Base-by-base conservation (phyloP, 2,329 filamentous ascomycete genomes). In the Allantophomopsis cytisporea region DNA sequence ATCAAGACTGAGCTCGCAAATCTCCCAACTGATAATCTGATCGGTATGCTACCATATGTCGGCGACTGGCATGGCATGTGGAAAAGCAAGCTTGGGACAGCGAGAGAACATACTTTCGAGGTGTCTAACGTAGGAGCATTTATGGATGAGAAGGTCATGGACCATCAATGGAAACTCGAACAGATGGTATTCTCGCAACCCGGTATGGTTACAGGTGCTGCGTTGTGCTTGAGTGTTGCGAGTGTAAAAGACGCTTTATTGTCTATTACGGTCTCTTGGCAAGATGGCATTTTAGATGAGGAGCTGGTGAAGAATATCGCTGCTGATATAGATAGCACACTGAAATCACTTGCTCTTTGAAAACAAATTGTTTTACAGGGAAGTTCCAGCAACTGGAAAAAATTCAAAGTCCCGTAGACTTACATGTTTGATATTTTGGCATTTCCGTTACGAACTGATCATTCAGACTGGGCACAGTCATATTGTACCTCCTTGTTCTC, bases 101-200 rank as follows among this genome's bases (percentile, higher is more conserved):
- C 54, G 11, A 60, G 69, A 8, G 50, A 57, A 2, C 47, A 48
- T 3, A 64, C 66, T 1, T 75, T 69, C 63, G 65, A 68, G 43
- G 47, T 75, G 4, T 73, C 66, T 43, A 76, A 75, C 47, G 43
- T 73, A 5, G 71, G 72, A 1, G 56, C 57, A 12, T 48, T 68
- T n/a, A 39, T 43, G 1, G 36, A 30, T 8, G 35, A 20, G 8
- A 37, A 17, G 6, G 37, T 42, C 6, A 40, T 45, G 40, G 43
- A 30, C 2, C 43, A 41, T 1, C 41, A 35, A 3, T 63, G 61
- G 60, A 47, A 43, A 2, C 59, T 72, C 17, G 56, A 59, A 4
- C 60, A 66, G n/a, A 51, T 60, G 14, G 45, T 72, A 12, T 73
- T 75, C 48, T 61, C 65, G 0, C 71, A 73, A 42, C 62, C 66